Evolutionary conservation across 1,284 basidiomycete species (phyloP), one percentile per base, ranked within the genome.

Genomic region (Dichomitus squalens): DNA sequence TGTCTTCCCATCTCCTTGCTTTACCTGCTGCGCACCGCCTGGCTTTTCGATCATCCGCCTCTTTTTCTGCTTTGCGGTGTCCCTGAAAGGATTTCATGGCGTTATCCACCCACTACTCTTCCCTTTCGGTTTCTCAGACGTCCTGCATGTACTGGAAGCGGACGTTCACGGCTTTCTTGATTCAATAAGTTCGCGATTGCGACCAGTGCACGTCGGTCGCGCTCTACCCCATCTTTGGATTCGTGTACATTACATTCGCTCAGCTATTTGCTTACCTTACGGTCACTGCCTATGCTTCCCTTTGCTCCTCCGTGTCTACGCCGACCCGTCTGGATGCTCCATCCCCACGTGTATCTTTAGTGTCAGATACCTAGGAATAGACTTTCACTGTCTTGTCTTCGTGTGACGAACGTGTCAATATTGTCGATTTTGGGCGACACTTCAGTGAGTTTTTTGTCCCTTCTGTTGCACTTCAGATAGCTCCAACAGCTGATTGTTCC

Each of bases 241-340:
- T 35, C 23, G 14, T 43, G 53, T 51, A 51, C 18, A 18, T 33
- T 47, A 47, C 31, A 47, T 20, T 47, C 29, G 14, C 44, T 20
- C 44, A 31, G 31, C 44, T 47, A 29, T 34, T 44, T 47, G 29
- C 7, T 38, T 49, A 49, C 35, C 23, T 49, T 49, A 49, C n/a
- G 34, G 31, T 21, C 35, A 38, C 20, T 21, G 35, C 31, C 48
- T 49, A 49, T 49, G 48, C 35, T 20, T 27, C n/a, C 48, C 16
- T 34, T 23, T 14, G 16, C 6, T 49, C 12, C 9, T 18, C 23
- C 35, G 4, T n/a, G 35, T n/a, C 16, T n/a, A 36, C 35, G 35
- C 9, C 35, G 4, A 36, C 35, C 35, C n/a, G n/a, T 12, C 31
- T 36, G 35, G 35, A 36, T 36, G 9, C 5, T 18, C 18, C 29